Percentiles rank a stretch among this genome's conserved stretches.
Conservation (phyloP, 1,284 basidiomycete species). For the Mycena citricolor region DNA sequence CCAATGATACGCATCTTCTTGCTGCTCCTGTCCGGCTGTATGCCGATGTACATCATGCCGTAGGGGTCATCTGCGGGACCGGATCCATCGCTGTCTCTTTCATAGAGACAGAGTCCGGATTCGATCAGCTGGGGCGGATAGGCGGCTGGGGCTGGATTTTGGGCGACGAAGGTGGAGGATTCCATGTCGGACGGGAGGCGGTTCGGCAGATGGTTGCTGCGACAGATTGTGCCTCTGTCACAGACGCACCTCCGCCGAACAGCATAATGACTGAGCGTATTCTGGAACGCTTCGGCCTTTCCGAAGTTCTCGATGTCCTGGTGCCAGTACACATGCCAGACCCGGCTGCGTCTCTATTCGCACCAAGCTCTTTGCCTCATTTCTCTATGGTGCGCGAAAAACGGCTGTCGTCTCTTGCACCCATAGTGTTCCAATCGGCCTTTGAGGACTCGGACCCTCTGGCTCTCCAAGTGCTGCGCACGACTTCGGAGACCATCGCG, state of each 20-base stretch:
- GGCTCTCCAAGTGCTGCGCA: constrained; percentile 55
- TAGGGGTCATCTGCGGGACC: constrained; percentile 71
- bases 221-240: constrained; percentile 53
- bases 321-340: constrained; percentile 60
- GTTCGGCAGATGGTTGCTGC: constrained; percentile 62
- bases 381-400: constrained; percentile 58
- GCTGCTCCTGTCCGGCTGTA: constrained; percentile 66
- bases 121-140: constrained; percentile 63
- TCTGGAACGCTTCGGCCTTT: constrained; percentile 55
- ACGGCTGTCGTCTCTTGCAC: constrained; percentile 68
- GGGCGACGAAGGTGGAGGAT: constrained; percentile 74
- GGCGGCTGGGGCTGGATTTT: constrained; percentile 85
- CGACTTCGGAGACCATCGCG: constrained; percentile 53
- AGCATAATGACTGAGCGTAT: constrained; percentile 45
- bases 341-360: constrained; percentile 30
- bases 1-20: constrained; percentile 75
- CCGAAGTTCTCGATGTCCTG: constrained; percentile 60
- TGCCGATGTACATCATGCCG: constrained; percentile 55
- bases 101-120: constrained; percentile 36
- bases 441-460: constrained; percentile 63
- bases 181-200: constrained; percentile 70
- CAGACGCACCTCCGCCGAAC: constrained; percentile 30
- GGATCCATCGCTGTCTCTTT: constrained; percentile 71
- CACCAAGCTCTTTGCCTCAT: constrained; percentile 31
- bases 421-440: constrained; percentile 70